phyloP scores from a whole-genome alignment of 495 filamentous ascomycete species.

The Jackrogersella minutella region DNA sequence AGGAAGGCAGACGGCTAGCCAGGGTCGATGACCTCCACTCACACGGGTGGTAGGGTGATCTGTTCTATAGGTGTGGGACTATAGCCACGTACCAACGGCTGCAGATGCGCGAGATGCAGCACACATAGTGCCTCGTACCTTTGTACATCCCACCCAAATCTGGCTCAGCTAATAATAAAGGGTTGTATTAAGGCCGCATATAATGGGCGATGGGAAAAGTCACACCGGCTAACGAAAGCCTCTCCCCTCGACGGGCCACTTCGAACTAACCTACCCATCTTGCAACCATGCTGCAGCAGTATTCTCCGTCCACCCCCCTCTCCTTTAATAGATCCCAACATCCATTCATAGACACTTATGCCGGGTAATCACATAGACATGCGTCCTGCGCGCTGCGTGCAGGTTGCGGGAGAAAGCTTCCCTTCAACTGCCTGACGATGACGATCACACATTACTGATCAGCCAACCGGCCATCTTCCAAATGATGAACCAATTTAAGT shows the following conservation, averaged over 20 bases:
- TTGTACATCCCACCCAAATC: constrained; percentile 34
- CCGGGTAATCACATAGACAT: constrained; percentile 43
- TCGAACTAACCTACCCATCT: constrained; percentile 35
- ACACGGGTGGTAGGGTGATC: constrained; percentile 45
- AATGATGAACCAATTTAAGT: constrained; percentile 43
- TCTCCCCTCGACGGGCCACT: constrained; percentile 31
- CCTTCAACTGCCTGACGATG: constrained; percentile 35
- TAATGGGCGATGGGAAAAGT: constrained; percentile 35
- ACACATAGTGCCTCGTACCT: constrained; percentile 41
- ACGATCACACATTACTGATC: constrained; percentile 39
- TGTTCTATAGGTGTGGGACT: constrained; percentile 43
- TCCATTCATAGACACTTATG: constrained; percentile 35
- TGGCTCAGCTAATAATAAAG: constrained; percentile 37
- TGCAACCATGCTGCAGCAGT: constrained; percentile 27
- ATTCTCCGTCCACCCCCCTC: constrained; percentile 31
- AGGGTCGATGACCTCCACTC: constrained; percentile 42
- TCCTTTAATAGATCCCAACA: constrained; percentile 27
- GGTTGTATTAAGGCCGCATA: constrained; percentile 33
- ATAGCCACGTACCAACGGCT: constrained; percentile 43
- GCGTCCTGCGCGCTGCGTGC: constrained; percentile 36
- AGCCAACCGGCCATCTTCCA: constrained; percentile 44
- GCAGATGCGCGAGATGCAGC: constrained; percentile 52
- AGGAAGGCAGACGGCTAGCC: constrained; percentile 38
- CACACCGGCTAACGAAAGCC: constrained; percentile 34
- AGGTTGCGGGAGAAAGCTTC: constrained; percentile 40